Percentiles rank a stretch among this genome's conserved stretches.
These are phyloP conservation scores for Vaccinium corymbosum DNA, from an alignment of 148 eudicot genomes.

Conservation along the genomic window DNA sequence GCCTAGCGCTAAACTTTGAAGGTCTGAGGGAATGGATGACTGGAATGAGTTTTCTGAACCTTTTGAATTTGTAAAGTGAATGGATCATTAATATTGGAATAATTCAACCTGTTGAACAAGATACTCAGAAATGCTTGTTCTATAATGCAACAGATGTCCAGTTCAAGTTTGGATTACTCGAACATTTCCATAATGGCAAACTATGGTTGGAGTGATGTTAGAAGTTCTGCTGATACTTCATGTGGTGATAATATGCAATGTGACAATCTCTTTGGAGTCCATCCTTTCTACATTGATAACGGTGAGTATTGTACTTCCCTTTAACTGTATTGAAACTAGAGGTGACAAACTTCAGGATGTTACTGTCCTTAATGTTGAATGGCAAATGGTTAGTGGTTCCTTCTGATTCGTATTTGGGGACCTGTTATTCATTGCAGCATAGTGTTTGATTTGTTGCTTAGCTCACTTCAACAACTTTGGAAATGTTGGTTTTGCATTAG, in stretches of 20 bases:
- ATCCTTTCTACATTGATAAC: constrained; percentile 79
- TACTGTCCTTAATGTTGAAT: background rate
- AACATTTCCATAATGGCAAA: constrained; percentile 35
- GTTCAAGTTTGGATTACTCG: constrained; percentile 24
- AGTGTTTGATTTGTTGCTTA: background rate
- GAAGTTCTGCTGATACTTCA: constrained; percentile 16
- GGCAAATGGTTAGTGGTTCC: background rate
- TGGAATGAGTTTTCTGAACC: background rate
- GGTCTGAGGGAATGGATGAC: background rate
- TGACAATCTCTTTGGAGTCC: constrained; percentile 66
- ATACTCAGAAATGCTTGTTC: background rate
- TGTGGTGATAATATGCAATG: constrained; percentile 40
- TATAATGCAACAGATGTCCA: constrained; percentile 37
- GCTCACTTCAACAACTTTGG: background rate
- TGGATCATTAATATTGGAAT: background rate
- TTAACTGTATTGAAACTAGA: background rate
- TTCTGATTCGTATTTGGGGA: background rate
- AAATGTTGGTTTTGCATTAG: background rate
- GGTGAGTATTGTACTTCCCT: constrained; percentile 34
- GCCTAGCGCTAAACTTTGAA: background rate
- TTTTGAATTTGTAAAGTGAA: background rate
- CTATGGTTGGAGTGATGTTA: constrained; percentile 69
- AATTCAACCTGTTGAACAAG: background rate
- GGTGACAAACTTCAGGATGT: background rate
- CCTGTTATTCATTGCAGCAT: background rate